Conservation (phyloP, 805 yeast genomes). For the Huiozyma naganishii region DNA sequence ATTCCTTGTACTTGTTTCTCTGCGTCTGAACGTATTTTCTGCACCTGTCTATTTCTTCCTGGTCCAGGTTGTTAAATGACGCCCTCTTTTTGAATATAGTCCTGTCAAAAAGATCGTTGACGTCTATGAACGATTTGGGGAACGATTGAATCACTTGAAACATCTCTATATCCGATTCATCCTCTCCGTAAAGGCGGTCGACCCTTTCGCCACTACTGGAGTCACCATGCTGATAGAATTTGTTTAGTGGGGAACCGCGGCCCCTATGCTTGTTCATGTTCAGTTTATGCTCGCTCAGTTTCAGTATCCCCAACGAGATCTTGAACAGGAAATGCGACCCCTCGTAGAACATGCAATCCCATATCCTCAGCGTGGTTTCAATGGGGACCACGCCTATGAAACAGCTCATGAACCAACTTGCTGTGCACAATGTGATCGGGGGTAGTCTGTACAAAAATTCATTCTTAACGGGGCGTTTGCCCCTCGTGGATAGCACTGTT, state of each 20-base stretch:
- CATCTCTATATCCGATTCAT: conserved; percentile 46
- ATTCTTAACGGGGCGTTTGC: conserved; percentile 11
- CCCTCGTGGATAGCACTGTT: neutral
- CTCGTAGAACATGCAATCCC: conserved; percentile 94
- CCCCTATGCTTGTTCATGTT: conserved; percentile 15
- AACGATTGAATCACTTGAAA: conserved; percentile 79
- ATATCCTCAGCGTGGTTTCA: conserved; percentile 76
- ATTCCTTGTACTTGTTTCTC: conserved; percentile 31
- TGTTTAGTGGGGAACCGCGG: neutral
- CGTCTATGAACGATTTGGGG: conserved; percentile 64
- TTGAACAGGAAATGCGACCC: conserved; percentile 81
- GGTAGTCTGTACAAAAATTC: conserved; percentile 67
- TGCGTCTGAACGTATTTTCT: conserved; percentile 65
- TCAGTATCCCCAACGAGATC: conserved; percentile 68
- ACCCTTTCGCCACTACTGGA: neutral
- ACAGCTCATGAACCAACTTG: conserved; percentile 97
- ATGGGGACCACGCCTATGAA: conserved; percentile 85
- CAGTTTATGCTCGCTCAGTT: conserved; percentile 60
- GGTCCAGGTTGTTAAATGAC: conserved; percentile 66
- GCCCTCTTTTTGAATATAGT: conserved; percentile 63
- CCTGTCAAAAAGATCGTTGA: conserved; percentile 52
- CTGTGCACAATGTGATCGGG: conserved; percentile 85
- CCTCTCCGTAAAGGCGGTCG: conserved; percentile 5
- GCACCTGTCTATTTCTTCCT: conserved; percentile 71
- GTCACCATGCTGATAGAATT: no score